Base-by-base conservation (phyloP, 176 grass and related monocot genomes). In the Hyparrhenia diplandra region DNA sequence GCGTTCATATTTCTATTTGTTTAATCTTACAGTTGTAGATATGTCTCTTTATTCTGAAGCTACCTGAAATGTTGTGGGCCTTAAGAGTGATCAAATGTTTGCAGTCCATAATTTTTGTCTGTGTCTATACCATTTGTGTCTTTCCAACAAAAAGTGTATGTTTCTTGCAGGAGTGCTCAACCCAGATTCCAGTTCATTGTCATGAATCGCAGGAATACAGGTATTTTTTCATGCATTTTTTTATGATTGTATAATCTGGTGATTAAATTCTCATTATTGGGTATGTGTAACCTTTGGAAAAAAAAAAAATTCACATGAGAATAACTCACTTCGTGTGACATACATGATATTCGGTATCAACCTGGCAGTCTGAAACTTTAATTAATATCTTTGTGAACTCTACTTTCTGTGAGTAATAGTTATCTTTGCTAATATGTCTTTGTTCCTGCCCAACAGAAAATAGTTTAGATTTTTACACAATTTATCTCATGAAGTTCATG, bases 191-290 rank as follows among this genome's bases (percentile, higher is more conserved):
- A 91, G 24, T 91, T 91, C 65, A 68, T 91, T 70, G 89, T 91
- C 82, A 91, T 91, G 89, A 91, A 91, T 71, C 89, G 89, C 11
- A 78, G 85, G n/a, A 91, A 91, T 74, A 88, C 89, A 69, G 89
- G 89, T 91, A 73, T 1, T 57, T 64, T 62, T 20, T 12, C 62
- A 3, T 45, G 3, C 9, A 14, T 35, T 4, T 28, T n/a, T 80
- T 28, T 32, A 21, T 0, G 13, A 2, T 14, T 29, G 2, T 47
- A 49, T 34, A 24, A 23, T 27, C 32, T 28, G 58, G 28, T 45
- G 46, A 3, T 0, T 4, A 14, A 70, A 18, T 80, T 63, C n/a
- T 79, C 28, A 16, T 73, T 41, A 30, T 47, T 60, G 12, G 16
- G 21, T 76, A 16, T 18, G 35, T 71, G 13, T 43, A 20, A 3